Base-by-base conservation (phyloP, 129 eudicot species). In the Escallonia herrerae region DNA sequence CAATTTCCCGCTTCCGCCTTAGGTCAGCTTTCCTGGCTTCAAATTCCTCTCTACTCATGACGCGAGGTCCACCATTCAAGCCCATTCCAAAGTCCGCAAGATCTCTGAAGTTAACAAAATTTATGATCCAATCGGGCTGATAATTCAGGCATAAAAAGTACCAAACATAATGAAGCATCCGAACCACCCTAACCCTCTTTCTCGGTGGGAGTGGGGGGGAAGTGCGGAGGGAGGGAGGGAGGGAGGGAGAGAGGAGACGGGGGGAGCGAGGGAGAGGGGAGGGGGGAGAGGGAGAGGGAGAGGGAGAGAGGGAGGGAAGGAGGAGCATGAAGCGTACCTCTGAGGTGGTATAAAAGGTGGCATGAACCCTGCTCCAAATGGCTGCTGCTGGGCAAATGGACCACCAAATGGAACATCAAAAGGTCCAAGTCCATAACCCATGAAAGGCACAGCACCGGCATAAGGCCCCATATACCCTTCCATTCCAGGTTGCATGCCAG, bases 11-110 rank as follows among this genome's bases (percentile, higher is more conserved):
- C 73, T 89, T 86, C 80, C 90, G 58, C 76, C 76, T 94, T 10
- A 89, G 42, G 67, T 93, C 89, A 43, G 90, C 87, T 73, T 91
- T 84, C n/a, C 87, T 85, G 66, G 99, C 99, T 77, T 94, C 95
- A 76, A 86, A 94, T 73, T 89, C 93, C 81, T 86, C 90, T 46
- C 95, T 76, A 61, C 94, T 83, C 95, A 89, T 75, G 51, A 73
- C 13, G 14, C 90, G 96, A 3, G 93, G 89, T 49, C 91, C 78
- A 55, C 80, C 65, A 60, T 76, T 88, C 69, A 85, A 81, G 60
- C 95, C 99, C 95, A 78, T 81, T 11, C 91, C 95, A 63, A 81
- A 74, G 65, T 84, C 87, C 3, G 89, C 79, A 60, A 91, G 91
- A 72, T 93, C 96, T 86, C 99, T 93, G 76, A 6, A 46, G 40